Evolutionary conservation across 208 protist genomes (phyloP), one percentile per base, ranked within the genome.

Genomic region (Acanthamoeba polyphaga): DNA sequence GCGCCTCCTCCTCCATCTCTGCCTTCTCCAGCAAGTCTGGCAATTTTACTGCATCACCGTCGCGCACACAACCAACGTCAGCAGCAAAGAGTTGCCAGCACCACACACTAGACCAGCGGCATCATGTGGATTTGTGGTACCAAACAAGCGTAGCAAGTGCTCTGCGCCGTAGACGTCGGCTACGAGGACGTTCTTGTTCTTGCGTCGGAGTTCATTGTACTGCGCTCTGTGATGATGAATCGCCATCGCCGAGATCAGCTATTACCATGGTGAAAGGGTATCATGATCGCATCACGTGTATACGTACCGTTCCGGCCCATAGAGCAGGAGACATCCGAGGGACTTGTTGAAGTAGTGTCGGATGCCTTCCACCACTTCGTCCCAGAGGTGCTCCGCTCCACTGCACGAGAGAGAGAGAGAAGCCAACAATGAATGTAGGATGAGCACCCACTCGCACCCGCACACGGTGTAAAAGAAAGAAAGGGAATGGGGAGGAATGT

Each of bases 1-100:
- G 46, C 2, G 80, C 80, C 27, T 88, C 80, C 6, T 88, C 80
- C 34, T 88, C 80, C 51, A 88, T 88, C 8, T 88, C 80, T 3
- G 64, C 80, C 53, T 88, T 88, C 43, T 88, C 80, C 34, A 88
- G 51, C 80, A 88, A n/a, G 49, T 88, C 80, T 64, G 80, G 80
- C 3, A 88, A 88, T 38, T 88, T 88, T 10, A 88, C 80, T 88
- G 80, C 24, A 66, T 19, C 60, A 64, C 58, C 19, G 53, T 15
- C 19, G 13, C 19, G 64, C n/a, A n/a, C 19, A 15, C 32, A 43
- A 9, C 7, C 9, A 76, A 0, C 66, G 22, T 12, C 22, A 32
- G 12, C 27, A 70, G n/a, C n/a, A 70, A 32, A 38, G 38, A 38
- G 38, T 38, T 38, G 38, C 38, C 38, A n/a, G n/a, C n/a, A n/a